Evolutionary conservation across 768 basidiomycete genomes (phyloP).

Genomic region (Collybiopsis confluens): DNA sequence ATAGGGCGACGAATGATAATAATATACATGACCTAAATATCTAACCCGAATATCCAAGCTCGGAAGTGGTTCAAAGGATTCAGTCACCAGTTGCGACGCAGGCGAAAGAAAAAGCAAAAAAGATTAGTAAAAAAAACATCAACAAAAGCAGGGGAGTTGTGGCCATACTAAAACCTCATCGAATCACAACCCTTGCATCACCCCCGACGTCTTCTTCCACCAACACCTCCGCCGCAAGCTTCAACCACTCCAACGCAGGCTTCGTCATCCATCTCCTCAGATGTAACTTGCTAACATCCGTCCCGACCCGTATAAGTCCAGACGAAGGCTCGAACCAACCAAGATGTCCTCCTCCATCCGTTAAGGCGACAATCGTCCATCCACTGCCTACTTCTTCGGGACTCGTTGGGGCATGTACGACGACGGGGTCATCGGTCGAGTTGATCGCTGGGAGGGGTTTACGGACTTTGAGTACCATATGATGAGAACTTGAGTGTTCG

Average conservation of each 20-base stretch:
- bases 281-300: not conserved
- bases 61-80: too few relatives aligned
- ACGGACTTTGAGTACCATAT: constrained; percentile 34
- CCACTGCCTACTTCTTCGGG: constrained; percentile 17
- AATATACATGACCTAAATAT: too few relatives aligned
- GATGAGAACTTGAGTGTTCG: constrained; percentile 39
- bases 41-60: too few relatives aligned
- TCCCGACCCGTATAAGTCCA: not conserved
- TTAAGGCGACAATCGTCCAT: constrained; percentile 38
- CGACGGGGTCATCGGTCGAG: constrained; percentile 50
- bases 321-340: constrained; percentile 49
- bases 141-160: too few relatives aligned
- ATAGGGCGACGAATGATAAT: too few relatives aligned
- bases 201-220: too few relatives aligned
- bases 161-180: too few relatives aligned
- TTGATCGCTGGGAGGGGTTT: constrained; percentile 52
- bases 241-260: constrained; percentile 48
- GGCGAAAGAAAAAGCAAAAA: too few relatives aligned
- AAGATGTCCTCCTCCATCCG: constrained; percentile 47
- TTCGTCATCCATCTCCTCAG: constrained; percentile 39
- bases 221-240: constrained; percentile 32
- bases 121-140: too few relatives aligned
- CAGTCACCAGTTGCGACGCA: too few relatives aligned
- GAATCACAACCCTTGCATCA: too few relatives aligned
- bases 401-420: constrained; percentile 24